A percentile compares a stretch with the other conserved stretches of the same genome.
phyloP scores from a whole-genome alignment of 2,329 filamentous ascomycete species.

The Zasmidium cellare region DNA sequence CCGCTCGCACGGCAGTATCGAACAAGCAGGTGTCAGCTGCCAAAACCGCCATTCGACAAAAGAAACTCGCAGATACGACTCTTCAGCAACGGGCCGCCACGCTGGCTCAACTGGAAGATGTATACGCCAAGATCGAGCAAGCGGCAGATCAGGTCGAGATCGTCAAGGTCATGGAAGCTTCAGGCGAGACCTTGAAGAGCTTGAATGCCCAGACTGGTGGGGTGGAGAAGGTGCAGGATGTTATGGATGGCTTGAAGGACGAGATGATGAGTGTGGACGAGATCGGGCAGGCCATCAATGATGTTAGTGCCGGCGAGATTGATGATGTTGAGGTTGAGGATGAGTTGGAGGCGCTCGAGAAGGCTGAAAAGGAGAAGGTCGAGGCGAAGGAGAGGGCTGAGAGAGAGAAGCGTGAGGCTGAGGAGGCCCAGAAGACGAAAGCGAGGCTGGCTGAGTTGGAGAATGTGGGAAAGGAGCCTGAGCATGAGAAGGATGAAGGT shows the following conservation, averaged over 20 bases:
- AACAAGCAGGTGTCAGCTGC: constrained; percentile 74
- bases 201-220: constrained; percentile 80
- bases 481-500: neutral
- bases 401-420: constrained; percentile 56
- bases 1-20: constrained; percentile 69
- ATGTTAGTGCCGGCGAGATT: constrained; percentile 52
- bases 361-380: constrained; percentile 60
- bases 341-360: constrained; percentile 68
- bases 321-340: constrained; percentile 72
- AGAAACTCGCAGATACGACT: constrained; percentile 76
- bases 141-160: constrained; percentile 83
- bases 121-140: constrained; percentile 80
- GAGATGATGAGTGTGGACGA: constrained; percentile 83
- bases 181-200: constrained; percentile 67
- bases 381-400: constrained; percentile 37
- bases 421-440: constrained; percentile 46
- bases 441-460: constrained; percentile 37
- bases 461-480: neutral
- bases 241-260: constrained; percentile 72
- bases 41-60: constrained; percentile 75
- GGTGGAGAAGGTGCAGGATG: constrained; percentile 70
- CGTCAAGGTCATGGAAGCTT: constrained; percentile 78
- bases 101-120: constrained; percentile 77
- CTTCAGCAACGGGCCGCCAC: constrained; percentile 71
- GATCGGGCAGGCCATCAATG: constrained; percentile 73